Percentiles rank a stretch among this genome's conserved stretches.
These are phyloP conservation scores for Parasarocladium wereldwijsianum DNA, from an alignment of 2,329 filamentous ascomycete species.

Conservation along the genomic window DNA sequence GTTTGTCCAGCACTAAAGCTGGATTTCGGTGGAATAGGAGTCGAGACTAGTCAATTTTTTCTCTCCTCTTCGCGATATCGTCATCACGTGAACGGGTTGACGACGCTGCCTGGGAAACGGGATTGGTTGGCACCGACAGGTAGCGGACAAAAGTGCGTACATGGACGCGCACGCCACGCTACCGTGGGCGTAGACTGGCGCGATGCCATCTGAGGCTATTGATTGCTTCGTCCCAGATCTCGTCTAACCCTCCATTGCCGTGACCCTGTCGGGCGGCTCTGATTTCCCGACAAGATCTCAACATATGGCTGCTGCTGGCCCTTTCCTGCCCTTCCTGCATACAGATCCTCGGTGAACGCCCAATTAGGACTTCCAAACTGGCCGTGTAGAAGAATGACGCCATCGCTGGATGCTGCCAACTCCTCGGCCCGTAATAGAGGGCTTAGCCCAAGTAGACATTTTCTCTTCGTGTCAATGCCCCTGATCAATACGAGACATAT, in stretches of 20 bases:
- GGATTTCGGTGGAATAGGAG: too few relatives aligned
- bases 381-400: conserved; percentile 50
- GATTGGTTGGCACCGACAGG: too few relatives aligned
- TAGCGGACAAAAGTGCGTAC: too few relatives aligned
- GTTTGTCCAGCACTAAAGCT: too few relatives aligned
- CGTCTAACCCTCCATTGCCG: conserved; percentile 49
- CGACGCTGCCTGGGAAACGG: too few relatives aligned
- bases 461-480: conserved; percentile 43
- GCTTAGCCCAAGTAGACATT: conserved; percentile 49
- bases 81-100: too few relatives aligned
- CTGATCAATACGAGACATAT: conserved; percentile 56
- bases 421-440: conserved; percentile 33
- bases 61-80: too few relatives aligned
- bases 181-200: too few relatives aligned
- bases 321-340: conserved; percentile 19
- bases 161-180: too few relatives aligned
- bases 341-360: conserved; percentile 53
- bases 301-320: conserved; percentile 37
- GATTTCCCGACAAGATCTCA: conserved; percentile 37
- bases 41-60: too few relatives aligned
- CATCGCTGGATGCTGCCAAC: conserved; percentile 23
- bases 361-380: conserved; percentile 55
- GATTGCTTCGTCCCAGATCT: conserved; percentile 41
- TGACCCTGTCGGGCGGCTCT: conserved; percentile 41
- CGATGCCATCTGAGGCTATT: too few relatives aligned